Conservation (phyloP, 1,139 yeast genomes). For the Geotrichum australiense region DNA sequence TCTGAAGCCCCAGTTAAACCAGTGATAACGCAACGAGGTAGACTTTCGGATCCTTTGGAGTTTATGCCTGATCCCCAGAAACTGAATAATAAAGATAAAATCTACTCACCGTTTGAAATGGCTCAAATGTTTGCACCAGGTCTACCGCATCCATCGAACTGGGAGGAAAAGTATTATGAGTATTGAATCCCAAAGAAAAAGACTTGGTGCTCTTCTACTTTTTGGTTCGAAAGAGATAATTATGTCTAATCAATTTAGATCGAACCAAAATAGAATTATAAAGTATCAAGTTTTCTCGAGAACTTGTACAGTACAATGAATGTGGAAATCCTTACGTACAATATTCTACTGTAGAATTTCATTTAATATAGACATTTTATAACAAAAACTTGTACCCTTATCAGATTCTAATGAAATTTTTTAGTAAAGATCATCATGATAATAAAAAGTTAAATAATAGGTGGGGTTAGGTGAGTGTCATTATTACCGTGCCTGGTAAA, state of each 20-base stretch:
- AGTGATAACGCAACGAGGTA: conserved; percentile 1
- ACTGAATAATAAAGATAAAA: conserved; percentile 11
- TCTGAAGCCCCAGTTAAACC: not conserved
- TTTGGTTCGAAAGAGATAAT: not conserved
- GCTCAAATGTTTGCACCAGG: conserved; percentile 26
- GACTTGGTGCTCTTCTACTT: no score
- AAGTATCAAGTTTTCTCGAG: not conserved
- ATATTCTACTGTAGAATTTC: not conserved
- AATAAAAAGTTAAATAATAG: no score
- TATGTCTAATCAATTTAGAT: not conserved
- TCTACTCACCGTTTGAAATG: conserved; percentile 24
- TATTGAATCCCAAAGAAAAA: no score
- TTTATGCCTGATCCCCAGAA: conserved; percentile 22
- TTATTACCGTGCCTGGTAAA: no score
- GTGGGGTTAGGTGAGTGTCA: no score
- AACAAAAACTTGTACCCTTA: no score
- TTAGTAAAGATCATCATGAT: no score
- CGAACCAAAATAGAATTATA: not conserved
- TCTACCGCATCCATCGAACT: conserved; percentile 21
- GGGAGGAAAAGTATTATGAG: conserved; percentile 31
- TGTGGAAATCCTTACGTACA: no score
- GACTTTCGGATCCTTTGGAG: conserved; percentile 28
- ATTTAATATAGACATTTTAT: no score
- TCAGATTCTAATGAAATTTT: no score
- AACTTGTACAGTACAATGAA: no score